Percentiles rank a stretch among this genome's conserved stretches.
Evolutionary conservation across 2,329 filamentous ascomycete genomes (phyloP).

Genomic region (Diaporthe citrichinensis): DNA sequence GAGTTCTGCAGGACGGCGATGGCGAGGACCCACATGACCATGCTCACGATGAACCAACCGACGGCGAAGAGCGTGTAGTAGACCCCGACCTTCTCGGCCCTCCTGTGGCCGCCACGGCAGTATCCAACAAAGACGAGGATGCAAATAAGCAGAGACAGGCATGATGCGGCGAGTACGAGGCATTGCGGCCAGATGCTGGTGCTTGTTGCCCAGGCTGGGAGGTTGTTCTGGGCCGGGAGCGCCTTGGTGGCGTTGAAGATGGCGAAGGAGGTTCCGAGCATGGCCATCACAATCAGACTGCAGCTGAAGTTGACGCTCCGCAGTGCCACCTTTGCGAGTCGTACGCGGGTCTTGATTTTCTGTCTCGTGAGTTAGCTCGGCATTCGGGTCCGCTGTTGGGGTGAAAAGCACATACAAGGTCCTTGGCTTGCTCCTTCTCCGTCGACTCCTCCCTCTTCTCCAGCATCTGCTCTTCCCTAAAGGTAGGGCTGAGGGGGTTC

Average conservation of each 20-base stretch:
- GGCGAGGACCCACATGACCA: conserved; percentile 91
- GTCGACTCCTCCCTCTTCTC: conserved; percentile 87
- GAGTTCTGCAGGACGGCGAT: conserved; percentile 87
- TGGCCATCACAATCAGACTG: conserved; percentile 92
- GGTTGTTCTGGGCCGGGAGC: conserved; percentile 81
- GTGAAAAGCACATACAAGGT: conserved; percentile 76
- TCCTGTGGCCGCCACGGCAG: conserved; percentile 87
- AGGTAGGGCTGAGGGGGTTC: conserved; percentile 91
- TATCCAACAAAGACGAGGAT: conserved; percentile 87
- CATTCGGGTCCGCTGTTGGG: background rate
- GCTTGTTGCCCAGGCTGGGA: conserved; percentile 85
- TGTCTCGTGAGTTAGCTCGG: conserved; percentile 57
- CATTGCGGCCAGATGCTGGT: conserved; percentile 93
- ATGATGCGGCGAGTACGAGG: conserved; percentile 82
- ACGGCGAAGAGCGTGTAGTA: conserved; percentile 97
- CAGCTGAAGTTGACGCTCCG: conserved; percentile 97
- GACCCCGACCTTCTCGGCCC: conserved; percentile 92
- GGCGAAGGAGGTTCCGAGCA: conserved; percentile 88
- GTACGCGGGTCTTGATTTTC: conserved; percentile 93
- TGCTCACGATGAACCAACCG: conserved; percentile 92
- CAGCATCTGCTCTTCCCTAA: conserved; percentile 86
- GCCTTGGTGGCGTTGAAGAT: conserved; percentile 92
- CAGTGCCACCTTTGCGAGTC: conserved; percentile 95
- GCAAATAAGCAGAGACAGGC: conserved; percentile 84
- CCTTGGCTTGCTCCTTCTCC: conserved; percentile 88